A percentile compares a stretch with the other conserved stretches of the same genome.
Conservation (phyloP, 768 basidiomycete species). For the Hypholoma fasciculare region DNA sequence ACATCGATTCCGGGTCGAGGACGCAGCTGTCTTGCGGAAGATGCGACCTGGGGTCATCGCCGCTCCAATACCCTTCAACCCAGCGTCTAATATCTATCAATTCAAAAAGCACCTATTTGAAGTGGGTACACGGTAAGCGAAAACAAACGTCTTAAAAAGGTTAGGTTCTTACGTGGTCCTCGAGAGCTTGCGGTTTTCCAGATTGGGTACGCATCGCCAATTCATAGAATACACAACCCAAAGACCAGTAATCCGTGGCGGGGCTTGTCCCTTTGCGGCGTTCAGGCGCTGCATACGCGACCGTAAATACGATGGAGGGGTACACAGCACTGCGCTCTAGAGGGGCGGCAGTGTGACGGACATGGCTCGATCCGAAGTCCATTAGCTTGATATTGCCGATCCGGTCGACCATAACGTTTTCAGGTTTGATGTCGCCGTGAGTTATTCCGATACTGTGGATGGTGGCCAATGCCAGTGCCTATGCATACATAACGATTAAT, state of each 20-base stretch:
- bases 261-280: background rate
- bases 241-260: background rate
- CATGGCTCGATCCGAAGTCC: slow-evolving; percentile 14
- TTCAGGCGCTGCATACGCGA: background rate
- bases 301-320: background rate
- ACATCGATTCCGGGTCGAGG: background rate
- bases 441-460: slow-evolving; percentile 16
- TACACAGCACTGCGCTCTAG: background rate
- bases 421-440: slow-evolving; percentile 19
- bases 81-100: background rate
- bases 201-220: background rate
- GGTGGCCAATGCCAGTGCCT: slow-evolving; percentile 13
- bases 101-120: background rate
- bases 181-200: background rate
- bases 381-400: slow-evolving; percentile 12
- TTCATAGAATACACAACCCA: background rate
- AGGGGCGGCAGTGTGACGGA: background rate
- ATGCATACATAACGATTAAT: background rate
- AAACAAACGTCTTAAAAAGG: background rate
- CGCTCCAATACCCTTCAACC: background rate
- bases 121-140: background rate
- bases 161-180: background rate
- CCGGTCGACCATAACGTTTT: slow-evolving; percentile 15
- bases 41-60: background rate
- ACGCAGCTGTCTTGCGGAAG: background rate